Conservation (phyloP, 2,329 filamentous ascomycete genomes). For the Aaosphaeria arxii region DNA sequence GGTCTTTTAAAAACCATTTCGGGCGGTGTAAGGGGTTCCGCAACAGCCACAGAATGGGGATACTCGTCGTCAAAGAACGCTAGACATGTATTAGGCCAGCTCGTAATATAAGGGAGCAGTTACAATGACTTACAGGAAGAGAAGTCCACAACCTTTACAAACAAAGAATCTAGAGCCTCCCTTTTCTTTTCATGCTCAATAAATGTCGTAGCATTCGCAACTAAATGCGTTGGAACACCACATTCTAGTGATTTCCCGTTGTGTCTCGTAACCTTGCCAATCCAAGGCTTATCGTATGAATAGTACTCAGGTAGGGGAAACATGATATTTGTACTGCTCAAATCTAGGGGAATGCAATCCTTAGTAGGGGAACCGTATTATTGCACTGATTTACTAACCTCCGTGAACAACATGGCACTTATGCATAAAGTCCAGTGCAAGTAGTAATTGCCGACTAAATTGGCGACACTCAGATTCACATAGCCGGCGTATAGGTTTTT, state of each 20-base stretch:
- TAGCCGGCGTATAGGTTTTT: too few relatives aligned
- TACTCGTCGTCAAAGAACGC: background rate
- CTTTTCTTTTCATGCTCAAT: background rate
- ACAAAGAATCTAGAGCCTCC: background rate
- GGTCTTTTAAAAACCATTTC: background rate
- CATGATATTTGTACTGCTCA: background rate
- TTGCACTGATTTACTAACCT: background rate
- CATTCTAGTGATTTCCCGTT: background rate
- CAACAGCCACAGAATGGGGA: background rate
- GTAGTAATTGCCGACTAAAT: background rate
- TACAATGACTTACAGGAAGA: background rate
- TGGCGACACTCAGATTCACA: too few relatives aligned
- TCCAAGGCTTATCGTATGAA: background rate
- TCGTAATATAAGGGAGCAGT: background rate
- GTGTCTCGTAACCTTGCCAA: too few relatives aligned
- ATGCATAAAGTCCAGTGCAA: background rate
- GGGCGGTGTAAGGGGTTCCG: background rate
- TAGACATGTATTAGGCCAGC: background rate
- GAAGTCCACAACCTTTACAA: background rate
- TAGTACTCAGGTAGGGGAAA: background rate
- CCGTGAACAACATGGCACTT: background rate
- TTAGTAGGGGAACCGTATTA: too few relatives aligned
- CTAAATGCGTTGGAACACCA: background rate
- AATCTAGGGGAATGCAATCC: background rate
- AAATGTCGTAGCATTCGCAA: background rate